Conservation (phyloP, 495 filamentous ascomycete genomes). For the Opeltia flavorubescens region DNA sequence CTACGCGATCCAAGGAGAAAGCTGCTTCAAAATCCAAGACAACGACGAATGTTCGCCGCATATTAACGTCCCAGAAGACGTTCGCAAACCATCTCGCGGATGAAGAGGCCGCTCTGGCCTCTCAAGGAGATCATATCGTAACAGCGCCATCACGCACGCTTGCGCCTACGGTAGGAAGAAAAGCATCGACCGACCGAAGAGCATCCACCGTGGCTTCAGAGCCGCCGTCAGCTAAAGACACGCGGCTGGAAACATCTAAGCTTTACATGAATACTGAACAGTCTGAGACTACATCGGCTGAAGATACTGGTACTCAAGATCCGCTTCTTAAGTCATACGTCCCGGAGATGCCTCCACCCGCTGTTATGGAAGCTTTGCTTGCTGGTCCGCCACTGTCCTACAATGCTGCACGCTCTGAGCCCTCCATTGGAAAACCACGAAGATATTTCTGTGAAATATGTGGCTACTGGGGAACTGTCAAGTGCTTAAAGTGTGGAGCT, state of each 20-base stretch:
- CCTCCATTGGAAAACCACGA: constrained; percentile 40
- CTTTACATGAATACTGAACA: not conserved
- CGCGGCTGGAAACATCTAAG: not conserved
- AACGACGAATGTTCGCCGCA: constrained; percentile 73
- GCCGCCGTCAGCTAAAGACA: not conserved
- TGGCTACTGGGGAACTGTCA: constrained; percentile 81
- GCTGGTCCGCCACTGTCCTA: constrained; percentile 66
- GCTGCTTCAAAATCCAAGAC: constrained; percentile 35
- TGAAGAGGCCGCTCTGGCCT: constrained; percentile 57
- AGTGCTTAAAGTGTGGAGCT: constrained; percentile 71
- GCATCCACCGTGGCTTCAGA: not conserved
- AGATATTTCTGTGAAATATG: constrained; percentile 76
- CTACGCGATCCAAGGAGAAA: constrained; percentile 26
- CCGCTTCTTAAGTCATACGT: constrained; percentile 48
- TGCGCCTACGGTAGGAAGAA: constrained; percentile 17
- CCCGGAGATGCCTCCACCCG: constrained; percentile 49
- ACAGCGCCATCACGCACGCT: constrained; percentile 18
- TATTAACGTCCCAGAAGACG: constrained; percentile 81
- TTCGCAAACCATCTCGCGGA: constrained; percentile 86
- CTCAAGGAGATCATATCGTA: constrained; percentile 19
- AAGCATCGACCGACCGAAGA: constrained; percentile 3
- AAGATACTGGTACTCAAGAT: constrained; percentile 21
- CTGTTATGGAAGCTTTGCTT: constrained; percentile 53
- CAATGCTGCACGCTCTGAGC: constrained; percentile 52
- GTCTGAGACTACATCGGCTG: not conserved